phyloP scores from a whole-genome alignment of 2,329 filamentous ascomycete genomes.

The Fusarium nisikadoi region DNA sequence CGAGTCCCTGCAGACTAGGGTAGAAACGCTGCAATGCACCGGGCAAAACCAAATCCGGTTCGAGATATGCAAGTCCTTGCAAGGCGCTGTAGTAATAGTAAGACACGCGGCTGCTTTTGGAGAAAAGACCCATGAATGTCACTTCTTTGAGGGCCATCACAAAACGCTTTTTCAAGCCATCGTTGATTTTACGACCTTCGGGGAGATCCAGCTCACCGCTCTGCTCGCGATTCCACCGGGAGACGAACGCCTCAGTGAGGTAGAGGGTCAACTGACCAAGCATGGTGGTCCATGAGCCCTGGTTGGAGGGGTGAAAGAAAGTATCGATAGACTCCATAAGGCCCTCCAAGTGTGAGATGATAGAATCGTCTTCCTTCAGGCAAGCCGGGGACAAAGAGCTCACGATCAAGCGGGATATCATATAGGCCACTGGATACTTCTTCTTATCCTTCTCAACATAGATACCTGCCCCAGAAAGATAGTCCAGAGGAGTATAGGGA shows the following conservation, averaged over 20 bases:
- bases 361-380: conserved; percentile 79
- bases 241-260: conserved; percentile 94
- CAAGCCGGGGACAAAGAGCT: conserved; percentile 91
- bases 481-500: conserved; percentile 87
- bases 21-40: conserved; percentile 96
- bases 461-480: conserved; percentile 82
- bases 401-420: conserved; percentile 91
- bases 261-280: conserved; percentile 92
- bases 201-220: conserved; percentile 92
- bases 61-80: conserved; percentile 88
- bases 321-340: conserved; percentile 96
- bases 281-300: conserved; percentile 89
- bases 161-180: conserved; percentile 86
- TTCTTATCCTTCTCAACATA: conserved; percentile 93
- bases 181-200: conserved; percentile 79
- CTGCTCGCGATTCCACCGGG: conserved; percentile 95
- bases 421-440: conserved; percentile 91
- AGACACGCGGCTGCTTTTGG: conserved; percentile 91
- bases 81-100: conserved; percentile 91
- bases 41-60: conserved; percentile 90
- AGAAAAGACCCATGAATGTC: conserved; percentile 97
- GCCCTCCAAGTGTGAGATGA: conserved; percentile 86
- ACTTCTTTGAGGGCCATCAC: conserved; percentile 90
- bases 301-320: conserved; percentile 98
- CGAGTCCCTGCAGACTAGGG: conserved; percentile 93